Conservation (phyloP, 1,284 basidiomycete species). For the Apiotrichum montevideense region DNA sequence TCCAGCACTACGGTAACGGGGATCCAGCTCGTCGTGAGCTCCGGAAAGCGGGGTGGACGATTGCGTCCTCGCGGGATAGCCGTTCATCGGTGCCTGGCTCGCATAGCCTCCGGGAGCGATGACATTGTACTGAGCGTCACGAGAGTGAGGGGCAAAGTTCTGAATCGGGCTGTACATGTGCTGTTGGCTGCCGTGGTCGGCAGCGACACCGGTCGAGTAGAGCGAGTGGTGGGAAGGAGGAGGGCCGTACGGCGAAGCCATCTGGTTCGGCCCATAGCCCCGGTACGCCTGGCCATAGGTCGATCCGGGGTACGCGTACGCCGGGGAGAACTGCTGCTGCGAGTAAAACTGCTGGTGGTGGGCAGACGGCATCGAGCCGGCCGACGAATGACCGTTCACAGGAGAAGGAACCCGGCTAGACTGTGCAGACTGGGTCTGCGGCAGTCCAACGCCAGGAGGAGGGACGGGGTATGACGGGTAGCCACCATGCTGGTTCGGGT, state of each 20-base stretch:
- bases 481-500: slow-evolving; percentile 28
- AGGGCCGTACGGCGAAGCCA: slow-evolving; percentile 30
- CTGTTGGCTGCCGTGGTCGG: slow-evolving; percentile 29
- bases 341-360: slow-evolving; percentile 33
- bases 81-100: slow-evolving; percentile 31
- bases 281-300: slow-evolving; percentile 26
- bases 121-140: slow-evolving; percentile 34
- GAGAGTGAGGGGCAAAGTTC: slow-evolving; percentile 32
- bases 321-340: slow-evolving; percentile 31
- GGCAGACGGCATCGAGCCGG: slow-evolving; percentile 23
- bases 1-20: slow-evolving; percentile 21
- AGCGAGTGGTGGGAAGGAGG: slow-evolving; percentile 28
- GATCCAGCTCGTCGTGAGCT: slow-evolving; percentile 21
- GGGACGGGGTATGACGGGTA: slow-evolving; percentile 28
- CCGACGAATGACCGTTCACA: slow-evolving; percentile 38
- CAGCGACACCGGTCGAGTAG: slow-evolving; percentile 29
- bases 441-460: slow-evolving; percentile 24
- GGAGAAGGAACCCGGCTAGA: slow-evolving; percentile 42
- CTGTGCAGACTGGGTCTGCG: slow-evolving; percentile 31
- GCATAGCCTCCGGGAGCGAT: slow-evolving; percentile 30
- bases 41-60: slow-evolving; percentile 32
- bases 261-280: slow-evolving; percentile 24
- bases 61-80: slow-evolving; percentile 38
- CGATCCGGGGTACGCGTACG: slow-evolving; percentile 30
- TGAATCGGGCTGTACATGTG: slow-evolving; percentile 39